These are phyloP conservation scores for Yamadazyma jaroonii DNA, from an alignment of 1,139 yeast genomes.

Conservation along the genomic window DNA sequence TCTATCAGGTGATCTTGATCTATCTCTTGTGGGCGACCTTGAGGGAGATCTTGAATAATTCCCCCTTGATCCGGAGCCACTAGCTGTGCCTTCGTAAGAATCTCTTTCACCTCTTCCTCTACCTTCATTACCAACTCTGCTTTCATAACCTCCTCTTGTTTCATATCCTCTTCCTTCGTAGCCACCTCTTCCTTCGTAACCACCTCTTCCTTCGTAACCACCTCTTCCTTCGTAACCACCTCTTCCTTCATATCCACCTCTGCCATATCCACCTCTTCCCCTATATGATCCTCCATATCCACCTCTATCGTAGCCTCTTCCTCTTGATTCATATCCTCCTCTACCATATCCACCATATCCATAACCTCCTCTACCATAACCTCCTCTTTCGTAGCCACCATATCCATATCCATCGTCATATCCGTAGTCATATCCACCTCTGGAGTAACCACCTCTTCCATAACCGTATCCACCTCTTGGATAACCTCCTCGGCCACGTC, in stretches of 20 bases:
- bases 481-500: constrained; percentile 29
- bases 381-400: constrained; percentile 16
- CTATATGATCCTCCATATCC: constrained; percentile 8
- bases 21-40: constrained; percentile 38
- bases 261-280: constrained; percentile 18
- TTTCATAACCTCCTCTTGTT: constrained; percentile 10
- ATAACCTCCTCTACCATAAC: constrained; percentile 23
- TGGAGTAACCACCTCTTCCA: constrained; percentile 11
- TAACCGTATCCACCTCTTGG: constrained; percentile 11
- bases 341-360: constrained; percentile 15
- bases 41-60: constrained; percentile 39
- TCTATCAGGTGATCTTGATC: constrained; percentile 44
- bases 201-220: constrained; percentile 19
- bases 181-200: constrained; percentile 10
- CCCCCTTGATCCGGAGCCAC: constrained; percentile 7
- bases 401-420: constrained; percentile 18
- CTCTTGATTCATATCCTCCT: constrained; percentile 16
- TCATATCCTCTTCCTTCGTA: constrained; percentile 16
- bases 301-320: constrained; percentile 18
- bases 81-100: constrained; percentile 8
- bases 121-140: constrained; percentile 9
- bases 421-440: constrained; percentile 18
- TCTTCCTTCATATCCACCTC: constrained; percentile 16
- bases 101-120: constrained; percentile 11
- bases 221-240: constrained; percentile 19